These are phyloP conservation scores for Agastache rugosa DNA, from an alignment of 257 asterid species.

Conservation along the genomic window DNA sequence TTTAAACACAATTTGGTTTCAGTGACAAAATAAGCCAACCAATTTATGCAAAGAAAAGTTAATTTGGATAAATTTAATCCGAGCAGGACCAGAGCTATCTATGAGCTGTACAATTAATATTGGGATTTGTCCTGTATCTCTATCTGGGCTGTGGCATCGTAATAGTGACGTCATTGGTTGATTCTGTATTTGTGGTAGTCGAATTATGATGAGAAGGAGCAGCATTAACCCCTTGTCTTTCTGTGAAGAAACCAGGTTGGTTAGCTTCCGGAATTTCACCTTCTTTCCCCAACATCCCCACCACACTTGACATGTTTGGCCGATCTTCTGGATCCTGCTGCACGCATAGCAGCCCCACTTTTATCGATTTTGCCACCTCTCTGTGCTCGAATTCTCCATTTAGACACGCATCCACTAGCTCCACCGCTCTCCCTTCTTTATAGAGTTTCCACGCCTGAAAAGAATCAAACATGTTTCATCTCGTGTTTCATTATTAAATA, in stretches of 20 bases:
- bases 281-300: slow-evolving; percentile 39
- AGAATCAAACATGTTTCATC: not conserved
- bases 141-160: slow-evolving; percentile 34
- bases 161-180: slow-evolving; percentile 26
- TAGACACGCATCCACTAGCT: slow-evolving; percentile 12
- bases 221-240: slow-evolving; percentile 1
- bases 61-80: too few relatives aligned
- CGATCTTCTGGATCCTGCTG: slow-evolving; percentile 39
- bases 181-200: not conserved
- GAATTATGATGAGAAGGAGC: not conserved
- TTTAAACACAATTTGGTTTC: too few relatives aligned
- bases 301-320: slow-evolving; percentile 39
- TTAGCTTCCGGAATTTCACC: slow-evolving; percentile 36
- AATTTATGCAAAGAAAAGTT: too few relatives aligned
- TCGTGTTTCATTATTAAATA: not conserved
- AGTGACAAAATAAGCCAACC: too few relatives aligned
- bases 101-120: not conserved
- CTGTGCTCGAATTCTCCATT: not conserved
- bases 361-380: slow-evolving; percentile 24
- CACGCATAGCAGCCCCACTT: slow-evolving; percentile 36
- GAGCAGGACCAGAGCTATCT: too few relatives aligned
- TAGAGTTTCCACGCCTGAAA: slow-evolving; percentile 35
- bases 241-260: slow-evolving; percentile 40
- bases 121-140: not conserved
- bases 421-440: slow-evolving; percentile 33